A percentile compares a stretch with the other conserved stretches of the same genome.
Evolutionary conservation across 345 rosid species (phyloP).

Genomic region (Aquilaria malaccensis): DNA sequence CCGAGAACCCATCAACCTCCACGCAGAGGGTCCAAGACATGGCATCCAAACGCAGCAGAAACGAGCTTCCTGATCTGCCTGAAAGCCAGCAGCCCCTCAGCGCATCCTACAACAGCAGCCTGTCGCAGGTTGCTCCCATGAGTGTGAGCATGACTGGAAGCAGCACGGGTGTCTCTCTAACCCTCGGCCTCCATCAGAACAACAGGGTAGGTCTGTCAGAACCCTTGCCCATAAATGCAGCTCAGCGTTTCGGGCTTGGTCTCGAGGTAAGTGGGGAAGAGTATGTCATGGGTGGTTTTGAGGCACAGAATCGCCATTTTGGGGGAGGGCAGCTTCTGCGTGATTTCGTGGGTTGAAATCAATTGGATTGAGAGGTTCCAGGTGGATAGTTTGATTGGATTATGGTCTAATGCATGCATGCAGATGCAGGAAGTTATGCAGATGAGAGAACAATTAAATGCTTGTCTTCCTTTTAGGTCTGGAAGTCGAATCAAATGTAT

Average conservation of each 20-base stretch:
- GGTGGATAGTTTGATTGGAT: no score
- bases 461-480: no score
- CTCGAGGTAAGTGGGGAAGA: conserved; percentile 36
- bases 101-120: conserved; percentile 19
- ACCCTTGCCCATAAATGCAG: conserved; percentile 53
- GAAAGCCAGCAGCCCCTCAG: conserved; percentile 11
- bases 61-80: conserved; percentile 25
- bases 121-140: conserved; percentile 24
- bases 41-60: conserved; percentile 35
- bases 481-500: no score
- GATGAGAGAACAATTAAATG: no score
- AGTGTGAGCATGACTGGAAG: conserved; percentile 31
- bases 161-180: conserved; percentile 46
- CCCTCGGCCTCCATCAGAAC: conserved; percentile 73
- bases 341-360: no score
- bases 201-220: conserved; percentile 42
- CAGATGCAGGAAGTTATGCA: no score
- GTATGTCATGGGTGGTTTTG: conserved; percentile 42
- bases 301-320: conserved; percentile 29
- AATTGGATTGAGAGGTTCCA: no score
- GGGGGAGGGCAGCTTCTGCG: no score
- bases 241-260: conserved; percentile 58
- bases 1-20: conserved; percentile 24
- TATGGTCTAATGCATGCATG: no score
- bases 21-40: conserved; percentile 25